Conservation (phyloP, 768 basidiomycete genomes). For the Tubosaeta brunneosetosa region DNA sequence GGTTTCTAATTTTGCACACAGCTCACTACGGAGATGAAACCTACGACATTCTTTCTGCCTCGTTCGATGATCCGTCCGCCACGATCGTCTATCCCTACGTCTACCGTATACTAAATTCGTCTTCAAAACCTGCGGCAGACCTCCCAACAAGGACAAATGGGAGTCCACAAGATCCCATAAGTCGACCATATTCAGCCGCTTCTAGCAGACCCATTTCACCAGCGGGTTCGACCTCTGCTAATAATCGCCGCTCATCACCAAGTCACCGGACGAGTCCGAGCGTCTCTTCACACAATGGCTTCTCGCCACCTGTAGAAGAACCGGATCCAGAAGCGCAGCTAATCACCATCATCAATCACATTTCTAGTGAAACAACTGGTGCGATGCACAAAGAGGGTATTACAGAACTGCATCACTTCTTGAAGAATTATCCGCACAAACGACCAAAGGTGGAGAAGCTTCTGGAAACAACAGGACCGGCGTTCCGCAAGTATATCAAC, state of each 20-base stretch:
- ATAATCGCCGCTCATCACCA: conserved; percentile 50
- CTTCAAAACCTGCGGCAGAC: conserved; percentile 38
- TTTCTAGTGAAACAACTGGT: conserved; percentile 83
- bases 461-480: conserved; percentile 82
- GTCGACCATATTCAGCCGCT: conserved; percentile 51
- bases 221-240: conserved; percentile 54
- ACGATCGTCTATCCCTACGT: conserved; percentile 96
- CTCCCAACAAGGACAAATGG: conserved; percentile 20
- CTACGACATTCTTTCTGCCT: conserved; percentile 83
- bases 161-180: conserved; percentile 34
- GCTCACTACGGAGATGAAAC: conserved; percentile 85
- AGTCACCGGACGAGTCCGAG: conserved; percentile 69
- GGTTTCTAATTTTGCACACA: conserved; percentile 25
- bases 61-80: conserved; percentile 96
- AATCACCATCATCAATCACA: conserved; percentile 77
- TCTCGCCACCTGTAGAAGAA: conserved; percentile 60
- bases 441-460: conserved; percentile 78
- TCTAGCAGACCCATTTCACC: conserved; percentile 73
- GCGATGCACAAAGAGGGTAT: conserved; percentile 92
- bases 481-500: conserved; percentile 88
- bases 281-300: conserved; percentile 54
- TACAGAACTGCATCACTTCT: conserved; percentile 88
- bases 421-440: conserved; percentile 88
- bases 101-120: conserved; percentile 82
- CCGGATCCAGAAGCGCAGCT: conserved; percentile 85